These are phyloP conservation scores for Sporisorium graminicola DNA, from an alignment of 1,284 basidiomycete genomes.

Conservation along the genomic window DNA sequence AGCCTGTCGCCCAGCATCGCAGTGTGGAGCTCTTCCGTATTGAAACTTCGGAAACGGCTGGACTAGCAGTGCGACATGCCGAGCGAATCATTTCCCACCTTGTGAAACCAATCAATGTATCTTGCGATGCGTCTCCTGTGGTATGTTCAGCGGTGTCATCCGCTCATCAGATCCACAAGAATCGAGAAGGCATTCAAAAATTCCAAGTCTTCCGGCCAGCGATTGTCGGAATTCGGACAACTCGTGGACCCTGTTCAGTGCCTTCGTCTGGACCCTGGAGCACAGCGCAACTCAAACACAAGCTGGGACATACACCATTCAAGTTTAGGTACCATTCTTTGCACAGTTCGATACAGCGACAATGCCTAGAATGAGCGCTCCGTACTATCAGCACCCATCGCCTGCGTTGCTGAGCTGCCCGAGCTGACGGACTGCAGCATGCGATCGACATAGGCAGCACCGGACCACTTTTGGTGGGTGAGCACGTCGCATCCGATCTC, in stretches of 20 bases:
- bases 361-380: slow-evolving; percentile 54
- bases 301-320: background rate
- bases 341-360: background rate
- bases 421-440: slow-evolving; percentile 66
- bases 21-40: background rate
- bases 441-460: slow-evolving; percentile 65
- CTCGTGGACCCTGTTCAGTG: slow-evolving; percentile 2
- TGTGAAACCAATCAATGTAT: background rate
- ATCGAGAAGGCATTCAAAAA: slow-evolving; percentile 19
- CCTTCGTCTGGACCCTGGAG: too few relatives aligned
- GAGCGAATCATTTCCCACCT: slow-evolving; percentile 33
- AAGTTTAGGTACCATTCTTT: background rate
- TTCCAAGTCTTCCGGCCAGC: slow-evolving; percentile 10
- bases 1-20: background rate
- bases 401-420: slow-evolving; percentile 63
- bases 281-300: slow-evolving; percentile 2
- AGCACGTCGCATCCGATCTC: slow-evolving; percentile 67
- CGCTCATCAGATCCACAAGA: background rate
- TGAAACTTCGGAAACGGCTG: background rate
- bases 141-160: too few relatives aligned
- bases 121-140: background rate
- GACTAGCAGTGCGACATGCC: slow-evolving; percentile 21
- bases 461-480: slow-evolving; percentile 69
- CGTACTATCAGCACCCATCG: slow-evolving; percentile 63
- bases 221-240: slow-evolving; percentile 23